Evolutionary conservation across 805 yeast species (phyloP), one percentile per base, ranked within the genome.

Genomic region (Yamadazyma endophytica): DNA sequence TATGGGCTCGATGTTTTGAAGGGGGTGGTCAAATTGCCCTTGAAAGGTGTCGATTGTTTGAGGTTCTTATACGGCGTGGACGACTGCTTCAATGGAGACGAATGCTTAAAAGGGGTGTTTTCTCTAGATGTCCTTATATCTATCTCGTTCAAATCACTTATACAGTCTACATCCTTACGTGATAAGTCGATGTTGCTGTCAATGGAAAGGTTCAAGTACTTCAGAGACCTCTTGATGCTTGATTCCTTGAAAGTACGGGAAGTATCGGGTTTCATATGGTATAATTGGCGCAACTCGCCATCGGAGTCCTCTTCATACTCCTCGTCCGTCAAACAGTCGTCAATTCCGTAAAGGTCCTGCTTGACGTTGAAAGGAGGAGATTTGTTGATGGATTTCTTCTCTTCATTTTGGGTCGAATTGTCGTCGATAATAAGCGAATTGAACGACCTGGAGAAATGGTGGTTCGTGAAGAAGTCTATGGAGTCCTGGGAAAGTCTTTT

Each of bases 331-430:
- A 24, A 21, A 12, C 20, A 29, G 31, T 43, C 47, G 31, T 53
- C 60, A n/a, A 50, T 43, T 12, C 27, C 26, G 19, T 43, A 44
- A n/a, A 40, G 32, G 38, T 51, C 58, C 17, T 54, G 52, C 32
- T 62, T 61, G 29, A 61, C 50, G 36, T 61, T 61, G 44, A 64
- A 63, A 1, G 68, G 68, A 8, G 70, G 70, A 13, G 65, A 58
- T 42, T 64, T 64, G 37, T 58, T 64, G 25, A 61, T 46, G 17
- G 39, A 45, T 32, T 50, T 51, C 35, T 16, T 18, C 2, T 44
- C 46, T 11, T 21, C 18, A n/a, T n/a, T n/a, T n/a, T n/a, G n/a
- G n/a, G n/a, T 13, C 11, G 13, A 7, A 24, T 13, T 24, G 36
- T 64, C 70, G 19, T 62, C 68, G 25, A 65, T 42, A 8, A 65